phyloP scores from a whole-genome alignment of 1,284 basidiomycete genomes.

The Erythrobasidium hasegawianum region DNA sequence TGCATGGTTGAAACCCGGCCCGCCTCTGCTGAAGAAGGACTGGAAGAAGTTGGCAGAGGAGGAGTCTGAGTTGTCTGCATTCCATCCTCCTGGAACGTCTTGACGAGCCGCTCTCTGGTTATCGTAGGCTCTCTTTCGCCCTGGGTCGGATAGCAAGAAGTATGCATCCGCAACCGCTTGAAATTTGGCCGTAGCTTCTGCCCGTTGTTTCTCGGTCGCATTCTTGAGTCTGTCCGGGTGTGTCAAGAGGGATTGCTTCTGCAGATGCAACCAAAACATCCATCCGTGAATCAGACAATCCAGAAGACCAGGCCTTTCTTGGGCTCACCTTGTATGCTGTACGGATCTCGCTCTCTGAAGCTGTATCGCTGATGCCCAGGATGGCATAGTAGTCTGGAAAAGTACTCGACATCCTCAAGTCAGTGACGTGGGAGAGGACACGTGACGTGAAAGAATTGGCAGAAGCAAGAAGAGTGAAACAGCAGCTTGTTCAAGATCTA shows the following conservation, averaged over 20 bases:
- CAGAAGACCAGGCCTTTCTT: no score
- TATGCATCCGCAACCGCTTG: constrained; percentile 32
- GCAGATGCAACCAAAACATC: no score
- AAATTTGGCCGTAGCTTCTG: constrained; percentile 28
- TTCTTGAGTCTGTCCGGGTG: constrained; percentile 31
- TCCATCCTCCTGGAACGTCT: constrained; percentile 4
- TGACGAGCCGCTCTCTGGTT: background rate
- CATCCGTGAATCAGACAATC: no score
- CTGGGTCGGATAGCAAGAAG: constrained; percentile 24
- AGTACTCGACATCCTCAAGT: background rate
- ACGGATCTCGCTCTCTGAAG: constrained; percentile 25
- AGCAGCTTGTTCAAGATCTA: no score
- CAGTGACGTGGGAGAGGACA: background rate
- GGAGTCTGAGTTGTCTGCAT: constrained; percentile 14
- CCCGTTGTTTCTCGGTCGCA: constrained; percentile 26
- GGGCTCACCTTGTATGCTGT: constrained; percentile 30
- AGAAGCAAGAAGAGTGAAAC: background rate
- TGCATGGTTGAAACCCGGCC: constrained; percentile 1
- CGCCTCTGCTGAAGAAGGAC: constrained; percentile 14
- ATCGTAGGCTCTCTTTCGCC: constrained; percentile 25
- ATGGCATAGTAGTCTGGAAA: constrained; percentile 32
- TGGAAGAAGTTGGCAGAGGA: constrained; percentile 19
- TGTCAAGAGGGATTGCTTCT: constrained; percentile 26
- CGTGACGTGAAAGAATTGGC: background rate
- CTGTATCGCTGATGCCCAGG: constrained; percentile 11